Conservation (phyloP, 176 grass and related monocot species). For the Bothriochloa decipiens region DNA sequence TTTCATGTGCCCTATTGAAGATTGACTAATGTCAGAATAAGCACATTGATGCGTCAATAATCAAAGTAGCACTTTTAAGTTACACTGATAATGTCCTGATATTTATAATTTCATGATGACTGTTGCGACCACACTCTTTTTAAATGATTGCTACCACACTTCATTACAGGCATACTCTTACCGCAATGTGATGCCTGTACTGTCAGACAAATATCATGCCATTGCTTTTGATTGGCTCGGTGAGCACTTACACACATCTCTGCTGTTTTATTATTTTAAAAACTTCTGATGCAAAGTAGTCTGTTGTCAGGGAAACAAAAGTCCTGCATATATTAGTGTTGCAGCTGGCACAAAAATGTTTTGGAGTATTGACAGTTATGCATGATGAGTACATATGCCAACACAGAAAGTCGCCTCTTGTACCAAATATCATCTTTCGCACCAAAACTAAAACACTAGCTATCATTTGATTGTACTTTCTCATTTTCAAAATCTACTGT, state of each 20-base stretch:
- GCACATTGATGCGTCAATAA: not conserved
- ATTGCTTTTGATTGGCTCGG: conserved; percentile 99
- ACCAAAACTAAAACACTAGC: not conserved
- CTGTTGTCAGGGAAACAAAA: conserved; percentile 4
- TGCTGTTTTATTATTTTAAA: conserved; percentile 23
- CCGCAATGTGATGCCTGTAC: conserved; percentile 79
- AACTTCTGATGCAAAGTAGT: not conserved
- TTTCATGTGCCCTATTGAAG: conserved; percentile 5
- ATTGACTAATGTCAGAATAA: not conserved
- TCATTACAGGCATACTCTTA: conserved; percentile 87
- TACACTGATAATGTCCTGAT: not conserved
- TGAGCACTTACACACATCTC: conserved; percentile 49
- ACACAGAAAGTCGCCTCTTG: not conserved
- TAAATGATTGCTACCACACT: not conserved
- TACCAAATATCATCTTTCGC: not conserved
- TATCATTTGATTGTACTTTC: not conserved
- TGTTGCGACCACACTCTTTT: not conserved
- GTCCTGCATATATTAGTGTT: not conserved
- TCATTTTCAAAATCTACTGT: not conserved
- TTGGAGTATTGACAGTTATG: conserved; percentile 6
- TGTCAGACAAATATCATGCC: conserved; percentile 75
- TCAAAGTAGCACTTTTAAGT: not conserved
- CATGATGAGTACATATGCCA: not conserved
- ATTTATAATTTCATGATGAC: not conserved
- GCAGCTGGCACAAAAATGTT: not conserved